Percentiles rank a stretch among this genome's conserved stretches.
phyloP scores from a whole-genome alignment of 805 yeast species.

The Brettanomyces custersianus region DNA sequence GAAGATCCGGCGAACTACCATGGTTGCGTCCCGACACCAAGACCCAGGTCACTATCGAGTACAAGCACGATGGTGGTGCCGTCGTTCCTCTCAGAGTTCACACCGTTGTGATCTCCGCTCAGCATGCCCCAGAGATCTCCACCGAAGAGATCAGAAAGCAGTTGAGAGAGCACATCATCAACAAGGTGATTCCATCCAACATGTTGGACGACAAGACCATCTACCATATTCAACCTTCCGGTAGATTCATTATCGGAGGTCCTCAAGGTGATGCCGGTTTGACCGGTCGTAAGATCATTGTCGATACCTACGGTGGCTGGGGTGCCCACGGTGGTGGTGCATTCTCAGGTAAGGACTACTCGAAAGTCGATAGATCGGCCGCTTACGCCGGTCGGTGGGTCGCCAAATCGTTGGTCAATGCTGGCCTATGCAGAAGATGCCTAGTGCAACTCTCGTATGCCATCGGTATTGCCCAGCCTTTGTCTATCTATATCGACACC shows the following conservation, averaged over 20 bases:
- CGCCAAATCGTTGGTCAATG: slow-evolving; percentile 93
- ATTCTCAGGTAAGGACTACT: slow-evolving; percentile 98
- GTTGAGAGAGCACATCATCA: slow-evolving; percentile 70
- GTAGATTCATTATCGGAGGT: slow-evolving; percentile 99
- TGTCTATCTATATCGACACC: slow-evolving; percentile 93
- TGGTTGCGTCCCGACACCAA: slow-evolving; percentile 99
- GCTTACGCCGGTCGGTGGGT: slow-evolving; percentile 99
- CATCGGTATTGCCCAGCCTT: slow-evolving; percentile 99
- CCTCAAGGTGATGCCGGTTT: slow-evolving; percentile 99
- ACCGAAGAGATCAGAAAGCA: slow-evolving; percentile 85
- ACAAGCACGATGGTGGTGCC: slow-evolving; percentile 90
- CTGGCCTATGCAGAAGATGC: slow-evolving; percentile 94
- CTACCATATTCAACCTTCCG: slow-evolving; percentile 98
- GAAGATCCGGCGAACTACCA: slow-evolving; percentile 88
- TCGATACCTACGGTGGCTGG: slow-evolving; percentile 99
- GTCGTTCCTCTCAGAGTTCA: slow-evolving; percentile 94
- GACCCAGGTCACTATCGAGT: slow-evolving; percentile 98
- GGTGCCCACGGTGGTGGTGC: slow-evolving; percentile 99
- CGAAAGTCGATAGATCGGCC: slow-evolving; percentile 99
- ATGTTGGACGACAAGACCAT: slow-evolving; percentile 90
- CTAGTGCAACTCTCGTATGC: slow-evolving; percentile 98
- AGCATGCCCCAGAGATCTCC: slow-evolving; percentile 92
- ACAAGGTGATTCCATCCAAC: slow-evolving; percentile 86
- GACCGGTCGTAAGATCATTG: slow-evolving; percentile 98
- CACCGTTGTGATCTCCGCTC: slow-evolving; percentile 95